A percentile compares a stretch with the other conserved stretches of the same genome.
Conservation (phyloP, 2,329 filamentous ascomycete species). For the Talaromyces sp. region DNA sequence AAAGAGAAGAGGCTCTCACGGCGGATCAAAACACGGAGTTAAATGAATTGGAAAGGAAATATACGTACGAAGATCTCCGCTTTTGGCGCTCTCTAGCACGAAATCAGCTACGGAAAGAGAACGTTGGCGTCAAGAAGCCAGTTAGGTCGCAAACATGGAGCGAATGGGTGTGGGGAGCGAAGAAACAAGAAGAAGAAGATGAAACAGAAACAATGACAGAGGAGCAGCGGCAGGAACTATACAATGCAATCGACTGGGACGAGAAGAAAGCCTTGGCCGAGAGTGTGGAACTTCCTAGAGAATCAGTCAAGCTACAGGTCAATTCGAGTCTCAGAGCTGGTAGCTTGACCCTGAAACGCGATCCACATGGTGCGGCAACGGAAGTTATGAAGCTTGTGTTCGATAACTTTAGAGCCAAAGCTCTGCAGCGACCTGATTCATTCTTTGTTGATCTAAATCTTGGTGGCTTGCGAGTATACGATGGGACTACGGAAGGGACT, state of each 20-base stretch:
- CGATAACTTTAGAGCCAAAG: conserved; percentile 88
- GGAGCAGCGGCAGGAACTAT: conserved; percentile 92
- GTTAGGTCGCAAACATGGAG: conserved; percentile 78
- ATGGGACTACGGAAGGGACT: conserved; percentile 88
- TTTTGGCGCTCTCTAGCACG: conserved; percentile 95
- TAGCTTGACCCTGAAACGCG: conserved; percentile 88
- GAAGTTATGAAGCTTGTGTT: conserved; percentile 91
- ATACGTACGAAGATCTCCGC: conserved; percentile 88
- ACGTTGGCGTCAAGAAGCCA: conserved; percentile 76
- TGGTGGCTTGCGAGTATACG: conserved; percentile 88
- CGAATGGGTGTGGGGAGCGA: conserved; percentile 85
- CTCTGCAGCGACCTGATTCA: conserved; percentile 85
- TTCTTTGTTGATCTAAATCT: conserved; percentile 84
- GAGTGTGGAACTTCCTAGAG: conserved; percentile 81
- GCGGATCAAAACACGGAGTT: conserved; percentile 69
- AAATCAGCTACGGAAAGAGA: conserved; percentile 93
- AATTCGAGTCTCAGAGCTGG: conserved; percentile 92
- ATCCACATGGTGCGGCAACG: conserved; percentile 69
- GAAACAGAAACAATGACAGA: conserved; percentile 89
- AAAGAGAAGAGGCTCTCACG: conserved; percentile 65
- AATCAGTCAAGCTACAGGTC: conserved; percentile 88
- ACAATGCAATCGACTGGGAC: conserved; percentile 96
- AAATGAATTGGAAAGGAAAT: conserved; percentile 75
- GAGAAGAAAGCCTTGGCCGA: conserved; percentile 89
- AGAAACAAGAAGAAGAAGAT: conserved; percentile 65